Evolutionary conservation across 768 basidiomycete genomes (phyloP).

Genomic region (Tylopilus felleus): DNA sequence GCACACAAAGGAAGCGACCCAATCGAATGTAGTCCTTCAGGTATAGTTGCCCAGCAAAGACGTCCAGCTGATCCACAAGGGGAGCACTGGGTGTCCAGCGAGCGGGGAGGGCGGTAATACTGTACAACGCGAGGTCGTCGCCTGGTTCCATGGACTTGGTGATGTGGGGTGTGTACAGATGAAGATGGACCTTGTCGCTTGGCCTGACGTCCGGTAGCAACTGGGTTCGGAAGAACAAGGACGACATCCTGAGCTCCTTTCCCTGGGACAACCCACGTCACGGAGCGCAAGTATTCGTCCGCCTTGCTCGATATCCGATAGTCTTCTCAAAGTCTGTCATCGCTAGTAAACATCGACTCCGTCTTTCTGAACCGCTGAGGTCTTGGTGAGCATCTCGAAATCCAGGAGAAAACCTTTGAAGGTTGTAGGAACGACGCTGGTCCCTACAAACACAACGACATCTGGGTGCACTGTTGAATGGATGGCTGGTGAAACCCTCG

Average conservation of each 20-base stretch:
- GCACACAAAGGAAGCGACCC: slow-evolving; percentile 28
- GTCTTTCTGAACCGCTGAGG: slow-evolving; percentile 19
- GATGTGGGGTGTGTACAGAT: slow-evolving; percentile 40
- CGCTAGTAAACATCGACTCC: slow-evolving; percentile 16
- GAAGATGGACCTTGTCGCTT: slow-evolving; percentile 35
- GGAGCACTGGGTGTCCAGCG: neutral
- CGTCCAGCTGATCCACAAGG: slow-evolving; percentile 24
- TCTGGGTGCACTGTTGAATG: slow-evolving; percentile 22
- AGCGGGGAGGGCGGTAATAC: neutral
- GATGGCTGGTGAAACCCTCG: slow-evolving; percentile 15
- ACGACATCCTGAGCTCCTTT: neutral
- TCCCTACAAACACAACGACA: slow-evolving; percentile 25
- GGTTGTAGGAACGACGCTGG: slow-evolving; percentile 22
- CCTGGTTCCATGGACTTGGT: slow-evolving; percentile 32
- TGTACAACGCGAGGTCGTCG: slow-evolving; percentile 30
- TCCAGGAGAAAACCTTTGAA: slow-evolving; percentile 24
- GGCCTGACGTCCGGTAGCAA: slow-evolving; percentile 36
- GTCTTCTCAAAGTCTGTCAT: slow-evolving; percentile 19
- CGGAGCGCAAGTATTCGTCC: slow-evolving; percentile 26
- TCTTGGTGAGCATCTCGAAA: slow-evolving; percentile 6
- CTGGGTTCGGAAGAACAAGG: slow-evolving; percentile 41
- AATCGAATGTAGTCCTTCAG: slow-evolving; percentile 23
- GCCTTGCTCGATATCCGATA: neutral
- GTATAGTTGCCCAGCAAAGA: slow-evolving; percentile 35
- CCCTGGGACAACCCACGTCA: slow-evolving; percentile 28